phyloP scores from a whole-genome alignment of 371 early-diverging fungal genomes.

The Mortierella sp. region DNA sequence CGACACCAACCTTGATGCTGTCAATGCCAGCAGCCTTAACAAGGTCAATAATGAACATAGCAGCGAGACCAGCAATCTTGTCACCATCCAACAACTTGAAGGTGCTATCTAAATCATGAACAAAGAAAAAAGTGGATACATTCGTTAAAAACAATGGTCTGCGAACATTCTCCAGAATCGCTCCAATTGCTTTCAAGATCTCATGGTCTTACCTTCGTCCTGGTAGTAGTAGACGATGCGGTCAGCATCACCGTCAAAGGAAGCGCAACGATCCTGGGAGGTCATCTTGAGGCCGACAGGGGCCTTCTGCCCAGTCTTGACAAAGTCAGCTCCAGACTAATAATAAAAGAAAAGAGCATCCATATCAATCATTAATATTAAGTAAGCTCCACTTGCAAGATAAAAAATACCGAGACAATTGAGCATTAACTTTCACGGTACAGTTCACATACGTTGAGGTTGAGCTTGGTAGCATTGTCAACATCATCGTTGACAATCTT shows the following conservation, averaged over 20 bases:
- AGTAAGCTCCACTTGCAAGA: neutral
- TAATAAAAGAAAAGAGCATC: neutral
- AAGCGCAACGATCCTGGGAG: slow-evolving; percentile 85
- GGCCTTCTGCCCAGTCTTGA: slow-evolving; percentile 90
- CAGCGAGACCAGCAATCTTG: slow-evolving; percentile 96
- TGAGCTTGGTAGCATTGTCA: slow-evolving; percentile 79
- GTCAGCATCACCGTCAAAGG: slow-evolving; percentile 99
- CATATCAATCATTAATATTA: neutral
- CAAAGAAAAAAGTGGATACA: neutral
- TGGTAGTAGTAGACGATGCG: slow-evolving; percentile 97
- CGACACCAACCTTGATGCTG: slow-evolving; percentile 92
- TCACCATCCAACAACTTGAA: slow-evolving; percentile 98
- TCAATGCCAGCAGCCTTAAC: slow-evolving; percentile 84
- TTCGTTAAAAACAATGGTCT: neutral
- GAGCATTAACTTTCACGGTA: neutral
- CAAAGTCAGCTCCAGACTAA: slow-evolving; percentile 98
- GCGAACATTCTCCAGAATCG: neutral
- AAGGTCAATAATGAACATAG: slow-evolving; percentile 92
- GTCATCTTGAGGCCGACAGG: slow-evolving; percentile 79
- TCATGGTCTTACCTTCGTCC: slow-evolving; percentile 68
- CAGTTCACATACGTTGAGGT: slow-evolving; percentile 77
- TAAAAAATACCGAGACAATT: neutral
- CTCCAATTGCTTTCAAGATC: neutral
- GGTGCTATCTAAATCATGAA: slow-evolving; percentile 64
- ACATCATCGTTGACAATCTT: slow-evolving; percentile 83